Evolutionary conservation across 2,329 filamentous ascomycete species (phyloP).

Genomic region (Leptographium procerum): DNA sequence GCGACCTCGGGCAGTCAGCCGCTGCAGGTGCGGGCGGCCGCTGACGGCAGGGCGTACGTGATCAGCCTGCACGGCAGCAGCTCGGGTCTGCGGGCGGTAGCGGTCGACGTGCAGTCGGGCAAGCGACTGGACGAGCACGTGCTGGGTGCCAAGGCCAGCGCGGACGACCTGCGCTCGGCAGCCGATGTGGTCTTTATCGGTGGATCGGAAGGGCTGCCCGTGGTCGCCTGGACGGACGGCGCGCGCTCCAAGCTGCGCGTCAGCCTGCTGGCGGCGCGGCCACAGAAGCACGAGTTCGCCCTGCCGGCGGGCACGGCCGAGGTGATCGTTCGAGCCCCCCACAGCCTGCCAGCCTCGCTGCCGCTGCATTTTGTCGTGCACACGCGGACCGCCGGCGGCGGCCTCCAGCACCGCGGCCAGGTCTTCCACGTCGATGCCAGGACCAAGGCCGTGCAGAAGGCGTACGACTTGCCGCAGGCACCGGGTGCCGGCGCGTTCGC

Average conservation of each 20-base stretch:
- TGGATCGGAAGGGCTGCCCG: conserved; percentile 56
- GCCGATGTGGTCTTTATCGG: conserved; percentile 63
- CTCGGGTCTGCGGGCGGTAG: conserved; percentile 63
- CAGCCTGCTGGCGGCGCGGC: conserved; percentile 53
- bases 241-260: conserved; percentile 52
- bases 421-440: conserved; percentile 75
- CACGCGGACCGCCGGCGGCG: conserved; percentile 60
- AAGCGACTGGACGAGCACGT: conserved; percentile 59
- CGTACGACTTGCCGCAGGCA: conserved; percentile 66
- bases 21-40: conserved; percentile 62
- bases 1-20: conserved; percentile 44
- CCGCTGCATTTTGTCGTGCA: conserved; percentile 79
- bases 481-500: conserved; percentile 65
- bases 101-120: conserved; percentile 63
- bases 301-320: conserved; percentile 7
- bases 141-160: conserved; percentile 43
- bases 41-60: conserved; percentile 60
- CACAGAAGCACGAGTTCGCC: conserved; percentile 26
- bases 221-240: conserved; percentile 65
- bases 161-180: not conserved
- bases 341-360: conserved; percentile 24
- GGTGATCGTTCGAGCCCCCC: conserved; percentile 6
- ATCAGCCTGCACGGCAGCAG: conserved; percentile 65
- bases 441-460: conserved; percentile 57
- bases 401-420: conserved; percentile 44